Base-by-base conservation (phyloP, 371 early-diverging fungal genomes). In the Mucor saturninus region DNA sequence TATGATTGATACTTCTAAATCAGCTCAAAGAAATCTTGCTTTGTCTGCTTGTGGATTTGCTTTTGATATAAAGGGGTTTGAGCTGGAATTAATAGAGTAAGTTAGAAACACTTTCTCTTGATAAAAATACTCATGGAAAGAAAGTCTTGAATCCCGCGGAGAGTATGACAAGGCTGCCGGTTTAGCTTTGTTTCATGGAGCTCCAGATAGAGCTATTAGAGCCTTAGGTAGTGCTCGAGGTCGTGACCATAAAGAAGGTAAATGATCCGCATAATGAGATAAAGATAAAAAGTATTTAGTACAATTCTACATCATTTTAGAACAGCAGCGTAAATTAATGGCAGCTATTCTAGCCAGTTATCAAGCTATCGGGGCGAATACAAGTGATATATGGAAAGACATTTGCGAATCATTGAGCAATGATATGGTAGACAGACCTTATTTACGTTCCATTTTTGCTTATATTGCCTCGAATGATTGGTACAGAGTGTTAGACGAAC, bases 131-230 rank as follows among this genome's bases (percentile, higher is more conserved):
- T 35, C 4, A 35, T 35, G 4, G 35, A 8, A 6, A 31, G 21
- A 38, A 65, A 86, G 90, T 48, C 68, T 95, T 56, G 93, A 95
- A 67, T 56, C 65, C 26, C 73, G 71, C 8, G 87, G 85, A 5
- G 82, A 92, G 54, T 91, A 79, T 69, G 94, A 92, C 62, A 86
- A 87, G 46, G 95, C 96, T 3, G 95, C 97, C 6, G 93, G 86
- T 13, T 85, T 88, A 83, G 93, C 95, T 4, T 82, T 98, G 49
- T 93, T 98, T 56, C 87, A 93, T 73, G 91, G 88, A 35, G 77
- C 85, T 59, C 74, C 90, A 9, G 86, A 84, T 53, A 80, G 92
- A 46, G 92, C 94, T 3, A 84, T 97, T 13, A 74, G 86, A 66
- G 83, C 89, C 5, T 78, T 97, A 29, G 82, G 86, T 32, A 37